phyloP scores from a whole-genome alignment of 768 basidiomycete species.

The Boletus patriciae region DNA sequence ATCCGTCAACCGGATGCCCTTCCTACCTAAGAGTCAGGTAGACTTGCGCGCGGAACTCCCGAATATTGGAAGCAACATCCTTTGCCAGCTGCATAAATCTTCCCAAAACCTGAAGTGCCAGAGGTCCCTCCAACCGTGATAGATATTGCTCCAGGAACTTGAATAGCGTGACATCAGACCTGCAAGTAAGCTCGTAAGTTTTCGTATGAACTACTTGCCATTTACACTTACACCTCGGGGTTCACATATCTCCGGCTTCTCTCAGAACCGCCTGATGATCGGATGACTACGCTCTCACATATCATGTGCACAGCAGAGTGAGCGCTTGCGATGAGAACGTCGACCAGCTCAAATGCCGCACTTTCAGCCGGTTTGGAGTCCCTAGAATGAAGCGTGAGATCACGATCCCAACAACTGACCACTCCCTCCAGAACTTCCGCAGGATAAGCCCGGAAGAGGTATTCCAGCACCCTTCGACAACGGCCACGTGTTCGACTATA shows the following conservation, averaged over 20 bases:
- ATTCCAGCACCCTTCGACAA: constrained; percentile 78
- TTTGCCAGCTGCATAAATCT: constrained; percentile 75
- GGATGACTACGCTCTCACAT: constrained; percentile 75
- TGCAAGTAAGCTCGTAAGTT: constrained; percentile 33
- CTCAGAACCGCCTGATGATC: constrained; percentile 56
- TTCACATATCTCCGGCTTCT: constrained; percentile 61
- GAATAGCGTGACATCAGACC: constrained; percentile 72
- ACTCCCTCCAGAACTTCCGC: constrained; percentile 82
- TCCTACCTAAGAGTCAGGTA: constrained; percentile 72
- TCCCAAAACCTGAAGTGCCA: constrained; percentile 91
- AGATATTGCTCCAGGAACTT: constrained; percentile 88
- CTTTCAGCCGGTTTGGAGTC: constrained; percentile 42
- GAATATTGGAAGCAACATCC: constrained; percentile 65
- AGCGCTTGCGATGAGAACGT: constrained; percentile 78
- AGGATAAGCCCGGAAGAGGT: constrained; percentile 78
- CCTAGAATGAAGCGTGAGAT: constrained; percentile 46
- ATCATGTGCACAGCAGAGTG: constrained; percentile 87
- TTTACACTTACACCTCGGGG: constrained; percentile 58
- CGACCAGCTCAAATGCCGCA: constrained; percentile 77
- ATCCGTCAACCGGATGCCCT: neutral
- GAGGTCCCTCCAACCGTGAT: constrained; percentile 78
- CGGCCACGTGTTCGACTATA: constrained; percentile 66
- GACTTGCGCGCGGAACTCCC: constrained; percentile 68
- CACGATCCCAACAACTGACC: constrained; percentile 78
- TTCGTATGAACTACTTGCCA: neutral